Conservation (phyloP, 176 grass and related monocot species). For the barley (Hordeum vulgare) region DNA sequence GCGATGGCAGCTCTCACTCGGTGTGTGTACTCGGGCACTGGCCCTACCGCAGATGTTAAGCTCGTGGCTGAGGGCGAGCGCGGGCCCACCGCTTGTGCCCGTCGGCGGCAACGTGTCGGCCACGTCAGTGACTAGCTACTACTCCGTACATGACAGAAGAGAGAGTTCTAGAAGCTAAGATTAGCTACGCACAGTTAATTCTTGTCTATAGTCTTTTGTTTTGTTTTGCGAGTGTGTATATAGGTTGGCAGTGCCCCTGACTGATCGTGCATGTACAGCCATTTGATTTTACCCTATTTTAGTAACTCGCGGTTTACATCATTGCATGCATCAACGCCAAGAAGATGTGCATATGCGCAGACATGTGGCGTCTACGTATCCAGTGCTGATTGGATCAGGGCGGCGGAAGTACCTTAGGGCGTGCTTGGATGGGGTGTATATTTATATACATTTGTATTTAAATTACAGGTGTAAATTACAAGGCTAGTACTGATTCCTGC, state of each 20-base stretch:
- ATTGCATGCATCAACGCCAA: neutral
- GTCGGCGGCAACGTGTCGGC: neutral
- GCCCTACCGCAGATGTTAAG: neutral
- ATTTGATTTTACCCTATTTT: neutral
- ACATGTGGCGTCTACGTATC: too few species aligned
- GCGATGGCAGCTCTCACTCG: neutral
- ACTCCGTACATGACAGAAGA: neutral
- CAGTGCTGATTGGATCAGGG: too few species aligned
- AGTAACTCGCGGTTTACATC: neutral
- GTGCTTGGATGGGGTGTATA: too few species aligned
- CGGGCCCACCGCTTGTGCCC: neutral
- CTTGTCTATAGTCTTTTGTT: too few species aligned
- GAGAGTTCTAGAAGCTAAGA: conserved; percentile 21
- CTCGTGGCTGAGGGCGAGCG: neutral
- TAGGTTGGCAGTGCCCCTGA: neutral
- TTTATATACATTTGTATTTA: too few species aligned
- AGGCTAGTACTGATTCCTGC: too few species aligned
- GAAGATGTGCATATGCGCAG: neutral
- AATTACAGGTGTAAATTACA: too few species aligned
- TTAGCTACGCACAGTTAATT: neutral
- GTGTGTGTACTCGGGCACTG: neutral
- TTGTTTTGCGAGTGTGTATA: too few species aligned
- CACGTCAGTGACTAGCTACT: neutral
- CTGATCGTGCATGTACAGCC: neutral
- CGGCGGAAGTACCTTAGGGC: too few species aligned